These are phyloP conservation scores for Boletus sp. DNA, from an alignment of 1,284 basidiomycete genomes.

Conservation along the genomic window DNA sequence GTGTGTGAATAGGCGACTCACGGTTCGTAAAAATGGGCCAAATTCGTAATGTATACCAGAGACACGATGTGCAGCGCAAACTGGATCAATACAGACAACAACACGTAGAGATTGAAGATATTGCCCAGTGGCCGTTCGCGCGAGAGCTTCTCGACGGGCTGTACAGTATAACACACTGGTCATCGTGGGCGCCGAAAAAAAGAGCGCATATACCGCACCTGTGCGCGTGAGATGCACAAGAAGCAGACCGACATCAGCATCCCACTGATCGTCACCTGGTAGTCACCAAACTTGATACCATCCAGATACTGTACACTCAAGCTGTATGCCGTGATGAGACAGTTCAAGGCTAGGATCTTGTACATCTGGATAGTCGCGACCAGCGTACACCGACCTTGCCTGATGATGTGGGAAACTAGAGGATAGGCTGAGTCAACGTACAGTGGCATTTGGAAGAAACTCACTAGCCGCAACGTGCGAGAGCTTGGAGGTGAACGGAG, in stretches of 20 bases:
- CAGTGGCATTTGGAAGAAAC: constrained; percentile 31
- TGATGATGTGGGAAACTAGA: constrained; percentile 88
- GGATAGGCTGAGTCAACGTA: constrained; percentile 9
- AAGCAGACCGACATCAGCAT: constrained; percentile 98
- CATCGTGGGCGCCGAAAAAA: neutral
- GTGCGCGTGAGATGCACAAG: constrained; percentile 93
- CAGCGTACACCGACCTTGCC: constrained; percentile 93
- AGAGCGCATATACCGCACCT: constrained; percentile 51
- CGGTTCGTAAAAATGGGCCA: constrained; percentile 77
- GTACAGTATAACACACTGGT: constrained; percentile 7
- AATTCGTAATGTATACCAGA: constrained; percentile 85
- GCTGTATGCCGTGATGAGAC: constrained; percentile 93
- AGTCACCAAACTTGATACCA: constrained; percentile 97
- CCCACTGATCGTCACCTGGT: constrained; percentile 88
- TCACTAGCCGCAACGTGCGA: constrained; percentile 88
- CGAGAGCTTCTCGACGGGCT: constrained; percentile 91
- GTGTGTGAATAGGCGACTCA: constrained; percentile 39
- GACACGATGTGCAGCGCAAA: constrained; percentile 88
- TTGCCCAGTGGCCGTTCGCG: constrained; percentile 88
- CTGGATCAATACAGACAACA: constrained; percentile 85
- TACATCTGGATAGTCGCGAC: constrained; percentile 99
- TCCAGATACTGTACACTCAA: constrained; percentile 94
- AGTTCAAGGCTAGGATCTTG: constrained; percentile 95
- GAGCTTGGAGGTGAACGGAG: constrained; percentile 94
- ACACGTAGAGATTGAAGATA: constrained; percentile 93